Evolutionary conservation across 345 rosid genomes (phyloP).

Genomic region (Bruguiera gymnorhiza): DNA sequence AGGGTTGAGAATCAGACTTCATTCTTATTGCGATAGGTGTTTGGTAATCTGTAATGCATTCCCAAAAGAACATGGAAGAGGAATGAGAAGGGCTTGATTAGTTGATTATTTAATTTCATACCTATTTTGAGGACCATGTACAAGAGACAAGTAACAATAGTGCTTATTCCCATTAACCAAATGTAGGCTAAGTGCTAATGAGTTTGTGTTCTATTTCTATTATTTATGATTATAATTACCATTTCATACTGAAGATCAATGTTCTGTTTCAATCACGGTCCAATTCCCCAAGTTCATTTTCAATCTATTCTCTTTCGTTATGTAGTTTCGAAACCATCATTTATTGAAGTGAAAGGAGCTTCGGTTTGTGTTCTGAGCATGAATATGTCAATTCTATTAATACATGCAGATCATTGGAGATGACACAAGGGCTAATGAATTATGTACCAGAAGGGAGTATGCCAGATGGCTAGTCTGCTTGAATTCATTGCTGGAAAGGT

Average conservation of each 20-base stretch:
- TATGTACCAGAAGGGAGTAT: constrained; percentile 85
- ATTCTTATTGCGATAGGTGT: background rate
- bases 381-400: constrained; percentile 30
- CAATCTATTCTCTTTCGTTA: background rate
- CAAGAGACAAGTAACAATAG: background rate
- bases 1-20: too few relatives aligned
- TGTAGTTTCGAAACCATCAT: background rate
- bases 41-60: background rate
- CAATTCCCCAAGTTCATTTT: constrained; percentile 10
- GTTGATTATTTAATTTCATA: background rate
- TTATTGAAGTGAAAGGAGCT: constrained; percentile 12
- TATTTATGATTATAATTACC: background rate
- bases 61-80: background rate
- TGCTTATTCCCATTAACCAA: background rate
- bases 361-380: constrained; percentile 49
- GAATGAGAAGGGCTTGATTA: background rate
- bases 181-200: background rate
- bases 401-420: constrained; percentile 75
- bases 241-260: constrained; percentile 1
- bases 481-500: constrained; percentile 72
- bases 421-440: constrained; percentile 47
- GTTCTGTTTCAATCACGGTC: constrained; percentile 1
- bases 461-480: constrained; percentile 76
- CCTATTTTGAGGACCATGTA: background rate
- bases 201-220: background rate